Evolutionary conservation across 2,329 filamentous ascomycete genomes (phyloP).

Genomic region (Juglanconis juglandina): DNA sequence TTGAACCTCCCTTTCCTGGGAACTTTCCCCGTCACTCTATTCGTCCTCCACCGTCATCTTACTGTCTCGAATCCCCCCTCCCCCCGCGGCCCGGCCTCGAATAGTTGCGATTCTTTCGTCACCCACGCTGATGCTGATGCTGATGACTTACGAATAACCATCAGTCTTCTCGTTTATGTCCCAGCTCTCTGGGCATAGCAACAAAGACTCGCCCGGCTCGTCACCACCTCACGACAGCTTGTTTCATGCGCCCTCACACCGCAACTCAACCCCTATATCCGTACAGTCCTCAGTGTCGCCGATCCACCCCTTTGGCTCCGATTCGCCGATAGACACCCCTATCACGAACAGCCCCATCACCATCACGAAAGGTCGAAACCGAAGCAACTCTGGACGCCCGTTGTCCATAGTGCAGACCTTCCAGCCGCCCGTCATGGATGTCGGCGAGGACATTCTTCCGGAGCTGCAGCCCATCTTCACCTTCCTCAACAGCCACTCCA

Average conservation of each 20-base stretch:
- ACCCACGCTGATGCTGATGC: conserved; percentile 9
- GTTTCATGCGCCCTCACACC: conserved; percentile 15
- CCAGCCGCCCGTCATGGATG: conserved; percentile 81
- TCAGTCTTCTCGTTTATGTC: conserved; percentile 87
- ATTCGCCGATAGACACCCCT: conserved; percentile 39
- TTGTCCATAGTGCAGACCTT: conserved; percentile 84
- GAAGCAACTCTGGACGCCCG: conserved; percentile 60
- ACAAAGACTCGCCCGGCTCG: conserved; percentile 40
- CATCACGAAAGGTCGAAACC: conserved; percentile 39
- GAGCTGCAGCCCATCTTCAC: conserved; percentile 93
- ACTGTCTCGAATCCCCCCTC: conserved; percentile 2
- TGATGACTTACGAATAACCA: conserved; percentile 17
- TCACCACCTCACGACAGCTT: conserved; percentile 38
- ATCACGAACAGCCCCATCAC: conserved; percentile 39
- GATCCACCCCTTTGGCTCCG: conserved; percentile 10
- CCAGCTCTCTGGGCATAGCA: conserved; percentile 57
- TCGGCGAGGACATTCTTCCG: conserved; percentile 79
- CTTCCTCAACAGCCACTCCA: conserved; percentile 89
- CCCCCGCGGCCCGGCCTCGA: conserved; percentile 10
- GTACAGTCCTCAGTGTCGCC: conserved; percentile 26
- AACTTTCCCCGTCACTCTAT: conserved; percentile 12
- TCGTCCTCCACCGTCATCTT: conserved; percentile 7
- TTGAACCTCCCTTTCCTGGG: conserved; percentile 1
- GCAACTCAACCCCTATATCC: conserved; percentile 25
- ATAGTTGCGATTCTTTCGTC: conserved; percentile 8